phyloP scores from a whole-genome alignment of 805 yeast genomes.

The Metschnikowia bowlesiae region DNA sequence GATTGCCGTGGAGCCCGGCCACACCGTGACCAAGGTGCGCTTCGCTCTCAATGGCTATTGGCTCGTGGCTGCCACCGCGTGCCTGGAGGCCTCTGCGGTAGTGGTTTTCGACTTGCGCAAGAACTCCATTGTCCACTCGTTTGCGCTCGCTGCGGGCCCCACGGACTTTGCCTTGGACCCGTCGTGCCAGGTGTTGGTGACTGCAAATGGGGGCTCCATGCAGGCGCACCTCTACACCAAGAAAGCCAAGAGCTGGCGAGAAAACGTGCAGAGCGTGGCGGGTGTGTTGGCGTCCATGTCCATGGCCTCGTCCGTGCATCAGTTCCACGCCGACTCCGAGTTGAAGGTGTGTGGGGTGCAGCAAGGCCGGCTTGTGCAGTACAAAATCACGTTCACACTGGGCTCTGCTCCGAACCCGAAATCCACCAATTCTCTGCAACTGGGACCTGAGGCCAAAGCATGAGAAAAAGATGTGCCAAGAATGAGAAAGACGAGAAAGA shows the following conservation, averaged over 20 bases:
- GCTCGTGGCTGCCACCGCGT: conserved; percentile 35
- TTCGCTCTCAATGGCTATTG: conserved; percentile 68
- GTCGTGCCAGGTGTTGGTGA: conserved; percentile 30
- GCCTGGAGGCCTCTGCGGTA: conserved; percentile 16
- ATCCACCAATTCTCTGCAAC: neutral
- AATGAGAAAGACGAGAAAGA: too few relatives aligned
- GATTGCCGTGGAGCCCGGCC: conserved; percentile 13
- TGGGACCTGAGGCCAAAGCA: too few relatives aligned
- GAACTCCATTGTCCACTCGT: conserved; percentile 21
- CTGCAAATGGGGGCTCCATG: conserved; percentile 17
- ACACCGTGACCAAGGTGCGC: conserved; percentile 30
- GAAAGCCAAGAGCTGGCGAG: conserved; percentile 36
- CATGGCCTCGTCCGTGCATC: conserved; percentile 6
- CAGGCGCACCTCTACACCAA: conserved; percentile 35
- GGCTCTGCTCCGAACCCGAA: too few relatives aligned
- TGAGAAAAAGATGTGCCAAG: too few relatives aligned
- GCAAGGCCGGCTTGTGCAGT: conserved; percentile 2
- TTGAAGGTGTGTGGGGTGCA: conserved; percentile 10
- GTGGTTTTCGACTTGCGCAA: conserved; percentile 51
- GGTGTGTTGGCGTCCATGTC: conserved; percentile 4
- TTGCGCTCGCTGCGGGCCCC: conserved; percentile 3
- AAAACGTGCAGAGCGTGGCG: conserved; percentile 3
- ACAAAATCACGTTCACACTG: neutral
- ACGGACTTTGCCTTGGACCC: conserved; percentile 30
- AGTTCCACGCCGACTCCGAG: conserved; percentile 1